A percentile compares a stretch with the other conserved stretches of the same genome.
These are phyloP conservation scores for Plasmodium cynomolgi DNA, from an alignment of 169 alveolate genomes.

Conservation along the genomic window DNA sequence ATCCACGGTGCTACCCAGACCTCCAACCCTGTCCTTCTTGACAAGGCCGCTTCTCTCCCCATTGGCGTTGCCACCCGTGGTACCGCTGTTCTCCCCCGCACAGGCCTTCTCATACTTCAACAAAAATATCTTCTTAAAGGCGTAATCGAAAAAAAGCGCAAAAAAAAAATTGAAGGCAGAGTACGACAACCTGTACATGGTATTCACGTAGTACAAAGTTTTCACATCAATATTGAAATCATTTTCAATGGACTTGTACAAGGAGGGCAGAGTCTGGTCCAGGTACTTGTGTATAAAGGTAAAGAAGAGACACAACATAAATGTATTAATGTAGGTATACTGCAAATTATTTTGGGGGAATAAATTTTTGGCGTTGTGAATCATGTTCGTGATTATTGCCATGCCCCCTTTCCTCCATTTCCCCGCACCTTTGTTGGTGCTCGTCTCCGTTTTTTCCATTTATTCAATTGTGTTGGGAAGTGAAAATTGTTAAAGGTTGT, in stretches of 20 bases:
- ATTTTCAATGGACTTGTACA: constrained; percentile 62
- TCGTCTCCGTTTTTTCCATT: constrained; percentile 20
- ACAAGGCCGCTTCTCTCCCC: not conserved
- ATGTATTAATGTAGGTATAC: constrained; percentile 53
- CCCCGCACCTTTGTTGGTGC: not conserved
- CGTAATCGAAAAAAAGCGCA: constrained; percentile 53
- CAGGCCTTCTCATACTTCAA: not conserved
- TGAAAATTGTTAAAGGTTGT: not conserved
- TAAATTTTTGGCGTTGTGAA: constrained; percentile 22
- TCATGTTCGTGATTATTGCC: not conserved
- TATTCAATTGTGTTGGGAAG: not conserved
- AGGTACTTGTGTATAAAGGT: constrained; percentile 66
- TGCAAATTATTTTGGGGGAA: constrained; percentile 48
- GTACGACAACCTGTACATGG: constrained; percentile 48
- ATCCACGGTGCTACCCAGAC: too few species aligned
- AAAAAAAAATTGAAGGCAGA: constrained; percentile 39
- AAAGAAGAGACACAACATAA: constrained; percentile 27
- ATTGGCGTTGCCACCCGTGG: not conserved
- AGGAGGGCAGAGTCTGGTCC: constrained; percentile 68
- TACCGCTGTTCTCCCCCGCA: not conserved
- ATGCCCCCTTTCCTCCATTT: constrained; percentile 20
- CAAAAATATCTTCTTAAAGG: constrained; percentile 34
- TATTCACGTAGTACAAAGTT: constrained; percentile 49
- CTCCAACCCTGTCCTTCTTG: not conserved
- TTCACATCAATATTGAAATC: constrained; percentile 43